Conservation (phyloP, 2,329 filamentous ascomycete genomes). For the Endocalyx cinctus region DNA sequence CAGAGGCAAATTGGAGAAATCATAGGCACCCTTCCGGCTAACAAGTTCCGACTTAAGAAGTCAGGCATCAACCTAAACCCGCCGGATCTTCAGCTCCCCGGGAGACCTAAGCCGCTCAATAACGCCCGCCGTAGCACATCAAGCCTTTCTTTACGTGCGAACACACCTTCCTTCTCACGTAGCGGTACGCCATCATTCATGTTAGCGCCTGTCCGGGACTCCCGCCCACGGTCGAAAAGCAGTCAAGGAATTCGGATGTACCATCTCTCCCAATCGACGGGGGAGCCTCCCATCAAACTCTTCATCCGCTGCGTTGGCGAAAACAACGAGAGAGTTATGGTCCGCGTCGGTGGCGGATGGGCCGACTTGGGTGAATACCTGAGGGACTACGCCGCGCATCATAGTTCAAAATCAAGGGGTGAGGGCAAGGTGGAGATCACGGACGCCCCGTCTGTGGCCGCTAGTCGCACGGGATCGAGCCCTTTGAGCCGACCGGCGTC, state of each 20-base stretch:
- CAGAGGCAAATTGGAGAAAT: conserved; percentile 78
- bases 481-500: conserved; percentile 38
- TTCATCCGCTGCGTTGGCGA: conserved; percentile 92
- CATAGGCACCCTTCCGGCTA: conserved; percentile 69
- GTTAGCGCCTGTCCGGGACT: conserved; percentile 55
- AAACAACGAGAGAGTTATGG: conserved; percentile 89
- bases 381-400: conserved; percentile 87
- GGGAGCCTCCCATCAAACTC: conserved; percentile 85
- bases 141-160: conserved; percentile 38
- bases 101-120: conserved; percentile 37
- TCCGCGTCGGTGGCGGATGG: conserved; percentile 97
- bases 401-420: conserved; percentile 63
- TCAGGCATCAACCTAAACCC: conserved; percentile 52
- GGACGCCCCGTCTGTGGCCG: conserved; percentile 37
- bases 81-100: conserved; percentile 48
- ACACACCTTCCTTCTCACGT: conserved; percentile 36
- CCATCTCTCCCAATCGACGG: conserved; percentile 78
- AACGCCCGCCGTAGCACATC: conserved; percentile 48
- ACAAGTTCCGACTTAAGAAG: conserved; percentile 70
- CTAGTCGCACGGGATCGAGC: conserved; percentile 33
- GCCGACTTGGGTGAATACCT: conserved; percentile 93
- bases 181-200: conserved; percentile 58
- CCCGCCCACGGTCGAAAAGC: conserved; percentile 42
- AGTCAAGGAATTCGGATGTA: conserved; percentile 83
- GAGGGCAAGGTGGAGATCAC: conserved; percentile 56